Conservation (phyloP, 2,329 filamentous ascomycete genomes). For the Aureobasidium leucospermi region DNA sequence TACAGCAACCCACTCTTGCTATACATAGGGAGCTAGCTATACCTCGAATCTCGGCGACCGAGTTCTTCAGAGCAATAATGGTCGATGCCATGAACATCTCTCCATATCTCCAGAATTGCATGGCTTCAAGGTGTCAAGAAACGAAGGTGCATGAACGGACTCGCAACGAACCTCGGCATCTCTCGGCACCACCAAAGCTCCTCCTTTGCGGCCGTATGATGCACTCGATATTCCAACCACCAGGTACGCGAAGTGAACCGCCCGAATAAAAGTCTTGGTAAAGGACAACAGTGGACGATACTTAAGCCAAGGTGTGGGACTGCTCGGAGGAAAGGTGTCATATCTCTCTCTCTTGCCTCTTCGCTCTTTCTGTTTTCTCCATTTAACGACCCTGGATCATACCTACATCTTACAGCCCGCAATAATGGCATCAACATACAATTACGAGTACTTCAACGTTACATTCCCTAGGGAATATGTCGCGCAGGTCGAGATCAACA, state of each 20-base stretch:
- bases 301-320: slow-evolving; percentile 2
- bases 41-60: not conserved
- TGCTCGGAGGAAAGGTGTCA: not conserved
- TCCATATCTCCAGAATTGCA: not conserved
- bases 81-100: not conserved
- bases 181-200: not conserved
- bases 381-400: not conserved
- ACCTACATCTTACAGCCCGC: not conserved
- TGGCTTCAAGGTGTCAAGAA: not conserved
- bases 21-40: not conserved
- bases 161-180: not conserved
- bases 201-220: slow-evolving; percentile 2
- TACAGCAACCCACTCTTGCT: not conserved
- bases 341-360: not conserved
- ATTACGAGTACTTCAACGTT: slow-evolving; percentile 64
- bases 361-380: not conserved
- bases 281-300: not conserved
- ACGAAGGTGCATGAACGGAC: not conserved
- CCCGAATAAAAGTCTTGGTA: slow-evolving; percentile 1
- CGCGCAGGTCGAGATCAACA: slow-evolving; percentile 87
- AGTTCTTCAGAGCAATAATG: not conserved
- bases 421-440: slow-evolving; percentile 22
- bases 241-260: not conserved
- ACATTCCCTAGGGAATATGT: slow-evolving; percentile 65
- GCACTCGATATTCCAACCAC: not conserved